These are phyloP conservation scores for Cynara cardunculus DNA, from an alignment of 129 eudicot species.

Conservation along the genomic window DNA sequence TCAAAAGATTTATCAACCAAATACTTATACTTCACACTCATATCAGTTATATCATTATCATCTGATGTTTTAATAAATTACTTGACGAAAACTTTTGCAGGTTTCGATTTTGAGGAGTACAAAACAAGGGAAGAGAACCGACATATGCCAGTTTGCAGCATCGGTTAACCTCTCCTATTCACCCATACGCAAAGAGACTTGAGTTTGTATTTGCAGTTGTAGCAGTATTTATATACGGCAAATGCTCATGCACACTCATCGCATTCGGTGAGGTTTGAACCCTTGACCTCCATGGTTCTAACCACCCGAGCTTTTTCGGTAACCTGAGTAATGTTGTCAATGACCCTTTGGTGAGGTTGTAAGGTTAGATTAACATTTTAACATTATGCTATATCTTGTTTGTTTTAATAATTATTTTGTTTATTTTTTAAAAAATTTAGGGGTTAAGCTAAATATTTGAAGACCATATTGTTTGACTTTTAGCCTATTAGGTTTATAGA, in stretches of 20 bases:
- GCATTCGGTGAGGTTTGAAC: background rate
- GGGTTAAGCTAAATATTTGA: too few species aligned
- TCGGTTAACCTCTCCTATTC: slow-evolving; percentile 42
- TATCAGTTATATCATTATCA: background rate
- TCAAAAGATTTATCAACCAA: background rate
- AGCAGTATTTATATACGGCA: background rate
- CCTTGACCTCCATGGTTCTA: background rate
- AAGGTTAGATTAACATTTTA: background rate
- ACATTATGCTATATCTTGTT: background rate
- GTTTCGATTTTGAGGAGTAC: slow-evolving; percentile 64
- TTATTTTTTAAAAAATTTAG: too few species aligned
- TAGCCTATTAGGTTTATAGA: background rate
- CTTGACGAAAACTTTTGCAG: slow-evolving; percentile 35
- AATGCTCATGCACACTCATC: background rate
- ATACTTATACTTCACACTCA: background rate
- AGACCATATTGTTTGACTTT: too few species aligned
- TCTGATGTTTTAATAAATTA: background rate
- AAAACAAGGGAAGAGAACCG: slow-evolving; percentile 35
- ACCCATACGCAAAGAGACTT: background rate
- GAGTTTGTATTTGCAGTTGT: background rate
- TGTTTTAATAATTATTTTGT: background rate
- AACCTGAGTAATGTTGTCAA: background rate
- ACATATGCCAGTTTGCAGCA: slow-evolving; percentile 66
- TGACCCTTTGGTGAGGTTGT: background rate
- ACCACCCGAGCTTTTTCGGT: background rate